These are phyloP conservation scores for Paspalum vaginatum DNA, from an alignment of 176 grass and related monocot species.

Conservation along the genomic window DNA sequence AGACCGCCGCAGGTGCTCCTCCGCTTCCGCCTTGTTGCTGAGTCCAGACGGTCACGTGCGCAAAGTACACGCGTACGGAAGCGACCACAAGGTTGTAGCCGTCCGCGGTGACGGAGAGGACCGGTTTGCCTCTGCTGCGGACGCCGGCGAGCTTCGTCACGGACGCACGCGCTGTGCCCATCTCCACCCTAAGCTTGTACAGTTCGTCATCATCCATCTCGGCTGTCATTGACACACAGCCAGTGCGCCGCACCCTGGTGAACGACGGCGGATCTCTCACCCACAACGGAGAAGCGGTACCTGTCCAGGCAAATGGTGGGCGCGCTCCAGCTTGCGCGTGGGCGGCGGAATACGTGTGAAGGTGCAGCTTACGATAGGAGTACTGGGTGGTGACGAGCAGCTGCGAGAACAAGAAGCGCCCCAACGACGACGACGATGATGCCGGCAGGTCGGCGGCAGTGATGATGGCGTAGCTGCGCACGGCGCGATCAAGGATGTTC, in stretches of 20 bases:
- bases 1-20: background rate
- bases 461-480: background rate
- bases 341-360: background rate
- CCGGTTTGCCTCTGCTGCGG: background rate
- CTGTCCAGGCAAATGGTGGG: background rate
- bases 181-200: background rate
- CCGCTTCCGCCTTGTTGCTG: background rate
- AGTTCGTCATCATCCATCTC: background rate
- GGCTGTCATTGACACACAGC: background rate
- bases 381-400: background rate
- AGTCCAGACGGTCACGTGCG: background rate
- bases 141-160: background rate
- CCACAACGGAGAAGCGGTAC: background rate
- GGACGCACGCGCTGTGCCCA: background rate
- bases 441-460: background rate
- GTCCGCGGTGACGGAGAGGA: background rate
- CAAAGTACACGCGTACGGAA: background rate
- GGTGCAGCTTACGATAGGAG: background rate
- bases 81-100: background rate
- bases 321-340: slow-evolving; percentile 1
- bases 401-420: background rate
- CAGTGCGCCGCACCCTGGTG: background rate
- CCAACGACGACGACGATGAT: background rate
- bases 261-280: background rate
- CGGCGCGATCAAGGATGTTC: no score